Conservation (phyloP, 208 protist genomes). For the Plasmodiophora brassicae region DNA sequence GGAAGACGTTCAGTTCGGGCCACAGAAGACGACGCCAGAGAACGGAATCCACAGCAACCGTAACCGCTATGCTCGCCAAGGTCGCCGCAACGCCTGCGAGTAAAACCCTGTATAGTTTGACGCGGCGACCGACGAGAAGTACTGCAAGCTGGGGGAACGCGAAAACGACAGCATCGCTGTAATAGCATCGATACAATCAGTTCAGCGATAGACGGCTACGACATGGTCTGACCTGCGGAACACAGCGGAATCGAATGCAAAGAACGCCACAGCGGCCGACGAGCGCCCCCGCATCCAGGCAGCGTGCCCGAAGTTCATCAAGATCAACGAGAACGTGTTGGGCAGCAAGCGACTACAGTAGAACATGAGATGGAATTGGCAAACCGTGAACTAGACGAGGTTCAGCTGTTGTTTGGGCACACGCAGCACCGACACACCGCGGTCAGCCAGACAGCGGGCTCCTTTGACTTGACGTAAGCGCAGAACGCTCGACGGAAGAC, state of each 20-base stretch:
- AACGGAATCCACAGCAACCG: conserved; percentile 12
- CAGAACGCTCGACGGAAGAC: neutral
- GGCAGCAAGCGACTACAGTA: neutral
- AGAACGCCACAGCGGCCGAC: neutral
- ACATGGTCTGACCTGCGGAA: neutral
- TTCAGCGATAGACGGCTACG: neutral
- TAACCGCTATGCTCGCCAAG: neutral
- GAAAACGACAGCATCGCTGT: neutral
- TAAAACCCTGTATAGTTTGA: neutral
- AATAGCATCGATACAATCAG: neutral
- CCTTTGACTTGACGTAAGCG: neutral
- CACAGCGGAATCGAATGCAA: neutral
- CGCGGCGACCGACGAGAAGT: neutral
- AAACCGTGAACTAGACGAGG: neutral
- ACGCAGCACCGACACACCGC: no score
- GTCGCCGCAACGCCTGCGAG: neutral
- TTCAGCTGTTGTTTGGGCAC: no score
- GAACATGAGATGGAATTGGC: conserved; percentile 31
- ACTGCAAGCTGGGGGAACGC: neutral
- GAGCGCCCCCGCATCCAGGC: neutral
- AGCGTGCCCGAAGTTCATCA: neutral
- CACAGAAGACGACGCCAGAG: conserved; percentile 31
- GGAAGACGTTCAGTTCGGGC: conserved; percentile 36
- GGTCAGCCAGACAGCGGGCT: neutral
- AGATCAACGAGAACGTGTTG: conserved; percentile 8